Conservation (phyloP, 2,329 filamentous ascomycete species). For the Nemania sp. region DNA sequence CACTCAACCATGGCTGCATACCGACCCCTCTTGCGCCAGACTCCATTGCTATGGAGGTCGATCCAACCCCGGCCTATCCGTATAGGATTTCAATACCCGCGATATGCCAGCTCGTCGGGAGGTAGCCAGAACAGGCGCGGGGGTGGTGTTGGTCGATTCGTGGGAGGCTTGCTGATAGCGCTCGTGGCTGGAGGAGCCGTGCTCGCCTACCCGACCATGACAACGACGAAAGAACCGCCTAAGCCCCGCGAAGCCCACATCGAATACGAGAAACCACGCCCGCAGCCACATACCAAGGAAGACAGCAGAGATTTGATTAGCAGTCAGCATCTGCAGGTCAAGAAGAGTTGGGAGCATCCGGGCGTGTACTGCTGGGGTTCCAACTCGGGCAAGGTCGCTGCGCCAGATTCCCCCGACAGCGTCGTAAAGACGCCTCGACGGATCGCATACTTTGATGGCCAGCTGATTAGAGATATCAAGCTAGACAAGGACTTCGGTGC, state of each 20-base stretch:
- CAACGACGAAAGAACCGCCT: slow-evolving; percentile 37
- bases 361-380: slow-evolving; percentile 96
- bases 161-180: slow-evolving; percentile 45
- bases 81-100: slow-evolving; percentile 40
- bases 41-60: slow-evolving; percentile 28
- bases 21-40: slow-evolving; percentile 27
- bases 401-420: slow-evolving; percentile 81
- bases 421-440: slow-evolving; percentile 84
- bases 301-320: slow-evolving; percentile 81
- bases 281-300: slow-evolving; percentile 71
- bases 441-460: slow-evolving; percentile 84
- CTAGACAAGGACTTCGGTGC: slow-evolving; percentile 84
- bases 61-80: slow-evolving; percentile 4
- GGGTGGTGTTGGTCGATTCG: slow-evolving; percentile 34
- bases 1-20: slow-evolving; percentile 26
- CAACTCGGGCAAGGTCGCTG: slow-evolving; percentile 86
- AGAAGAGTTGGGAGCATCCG: slow-evolving; percentile 82
- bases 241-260: slow-evolving; percentile 62
- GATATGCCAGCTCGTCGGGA: slow-evolving; percentile 42
- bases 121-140: slow-evolving; percentile 23
- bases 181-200: slow-evolving; percentile 45
- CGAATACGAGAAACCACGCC: slow-evolving; percentile 75
- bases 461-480: slow-evolving; percentile 88
- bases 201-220: slow-evolving; percentile 41
- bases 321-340: slow-evolving; percentile 88